A percentile compares a stretch with the other conserved stretches of the same genome.
These are phyloP conservation scores for Pestalotiopsis sp. DNA, from an alignment of 2,329 filamentous ascomycete species.

Conservation along the genomic window DNA sequence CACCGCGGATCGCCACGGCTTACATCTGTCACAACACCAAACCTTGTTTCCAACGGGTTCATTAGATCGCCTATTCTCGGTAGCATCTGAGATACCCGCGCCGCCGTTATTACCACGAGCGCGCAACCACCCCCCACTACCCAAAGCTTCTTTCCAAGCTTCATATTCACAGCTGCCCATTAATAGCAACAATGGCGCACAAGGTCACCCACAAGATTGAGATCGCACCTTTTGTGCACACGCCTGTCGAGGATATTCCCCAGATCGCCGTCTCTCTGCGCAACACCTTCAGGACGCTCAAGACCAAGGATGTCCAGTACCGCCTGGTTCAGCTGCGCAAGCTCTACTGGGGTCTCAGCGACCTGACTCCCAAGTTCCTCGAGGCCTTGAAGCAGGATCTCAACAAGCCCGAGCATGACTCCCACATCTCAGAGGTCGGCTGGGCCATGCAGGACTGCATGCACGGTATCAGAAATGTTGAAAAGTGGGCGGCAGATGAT, in stretches of 20 bases:
- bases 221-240: slow-evolving; percentile 56
- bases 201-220: slow-evolving; percentile 41
- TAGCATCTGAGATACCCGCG: no score
- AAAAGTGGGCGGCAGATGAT: slow-evolving; percentile 83
- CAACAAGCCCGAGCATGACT: slow-evolving; percentile 75
- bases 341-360: slow-evolving; percentile 89
- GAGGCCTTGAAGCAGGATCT: slow-evolving; percentile 79
- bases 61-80: no score
- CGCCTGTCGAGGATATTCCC: slow-evolving; percentile 66
- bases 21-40: no score
- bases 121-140: no score
- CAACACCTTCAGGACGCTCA: slow-evolving; percentile 72
- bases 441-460: slow-evolving; percentile 82
- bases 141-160: background rate
- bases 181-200: slow-evolving; percentile 36
- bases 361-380: slow-evolving; percentile 70
- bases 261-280: slow-evolving; percentile 60
- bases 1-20: no score
- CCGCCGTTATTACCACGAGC: no score
- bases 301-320: slow-evolving; percentile 81
- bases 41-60: no score
- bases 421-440: slow-evolving; percentile 70
- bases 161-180: background rate
- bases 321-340: slow-evolving; percentile 84
- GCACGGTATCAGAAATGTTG: slow-evolving; percentile 74